phyloP scores from a whole-genome alignment of 371 early-diverging fungal genomes.

The Mucor saturninus region DNA sequence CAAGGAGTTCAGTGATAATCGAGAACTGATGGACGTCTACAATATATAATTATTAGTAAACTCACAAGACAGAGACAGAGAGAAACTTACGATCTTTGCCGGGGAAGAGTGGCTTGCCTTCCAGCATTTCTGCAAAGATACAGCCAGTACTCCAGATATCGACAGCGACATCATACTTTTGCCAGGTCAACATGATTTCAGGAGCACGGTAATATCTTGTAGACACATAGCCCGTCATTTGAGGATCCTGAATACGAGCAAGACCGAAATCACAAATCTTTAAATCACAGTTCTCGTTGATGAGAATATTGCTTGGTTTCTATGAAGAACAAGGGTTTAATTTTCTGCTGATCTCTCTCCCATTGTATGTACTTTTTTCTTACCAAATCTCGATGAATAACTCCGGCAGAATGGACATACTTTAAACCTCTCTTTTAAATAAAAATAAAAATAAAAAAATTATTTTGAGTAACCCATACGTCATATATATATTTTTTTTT shows the following conservation, averaged over 20 bases:
- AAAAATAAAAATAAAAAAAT: slow-evolving; percentile 3
- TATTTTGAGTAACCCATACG: slow-evolving; percentile 10
- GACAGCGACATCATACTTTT: slow-evolving; percentile 95
- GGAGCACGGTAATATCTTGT: slow-evolving; percentile 99
- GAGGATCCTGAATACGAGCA: slow-evolving; percentile 90
- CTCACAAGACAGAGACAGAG: not conserved
- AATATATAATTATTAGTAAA: not conserved
- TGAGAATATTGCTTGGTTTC: slow-evolving; percentile 95
- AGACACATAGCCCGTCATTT: slow-evolving; percentile 96
- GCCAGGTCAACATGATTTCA: slow-evolving; percentile 99
- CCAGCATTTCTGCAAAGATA: slow-evolving; percentile 98
- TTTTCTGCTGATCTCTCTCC: not conserved
- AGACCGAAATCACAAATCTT: slow-evolving; percentile 98
- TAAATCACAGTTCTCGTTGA: slow-evolving; percentile 95
- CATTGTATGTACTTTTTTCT: slow-evolving; percentile 11
- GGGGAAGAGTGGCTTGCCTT: slow-evolving; percentile 95
- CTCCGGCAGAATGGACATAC: slow-evolving; percentile 94
- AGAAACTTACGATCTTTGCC: slow-evolving; percentile 85
- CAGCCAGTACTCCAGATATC: slow-evolving; percentile 99
- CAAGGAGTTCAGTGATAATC: slow-evolving; percentile 90
- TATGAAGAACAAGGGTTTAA: slow-evolving; percentile 16
- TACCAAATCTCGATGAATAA: slow-evolving; percentile 94
- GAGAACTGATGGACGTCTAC: slow-evolving; percentile 92
- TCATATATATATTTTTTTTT: slow-evolving; percentile 10
- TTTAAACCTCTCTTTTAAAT: slow-evolving; percentile 78